Percentiles rank a stretch among this genome's conserved stretches.
Conservation (phyloP, 352 stramenopile species). For the Globisporangium nunn region DNA sequence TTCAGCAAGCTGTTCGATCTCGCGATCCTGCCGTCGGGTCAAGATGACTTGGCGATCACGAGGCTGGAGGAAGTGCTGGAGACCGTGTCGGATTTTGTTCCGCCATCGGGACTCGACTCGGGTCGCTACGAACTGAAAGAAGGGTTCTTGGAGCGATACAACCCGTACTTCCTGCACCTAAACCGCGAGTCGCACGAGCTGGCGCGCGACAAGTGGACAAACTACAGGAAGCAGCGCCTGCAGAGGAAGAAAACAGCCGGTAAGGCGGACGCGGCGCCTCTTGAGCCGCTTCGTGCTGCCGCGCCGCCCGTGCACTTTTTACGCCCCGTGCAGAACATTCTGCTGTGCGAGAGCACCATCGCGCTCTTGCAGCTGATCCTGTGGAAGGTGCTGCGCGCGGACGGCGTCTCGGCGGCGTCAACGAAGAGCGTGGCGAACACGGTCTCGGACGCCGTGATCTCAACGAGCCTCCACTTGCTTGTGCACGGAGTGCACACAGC, state of each 20-base stretch:
- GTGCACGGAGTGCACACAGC: slow-evolving; percentile 74
- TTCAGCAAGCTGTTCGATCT: slow-evolving; percentile 84
- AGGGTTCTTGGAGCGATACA: slow-evolving; percentile 68
- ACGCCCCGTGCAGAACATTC: slow-evolving; percentile 41
- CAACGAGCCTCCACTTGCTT: slow-evolving; percentile 72
- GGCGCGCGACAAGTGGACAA: slow-evolving; percentile 79
- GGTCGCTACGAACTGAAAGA: slow-evolving; percentile 78
- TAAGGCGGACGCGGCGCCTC: slow-evolving; percentile 16
- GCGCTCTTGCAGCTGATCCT: slow-evolving; percentile 58
- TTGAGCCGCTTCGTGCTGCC: slow-evolving; percentile 33
- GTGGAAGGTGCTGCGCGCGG: slow-evolving; percentile 36
- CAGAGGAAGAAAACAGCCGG: slow-evolving; percentile 21
- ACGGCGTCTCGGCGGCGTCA: slow-evolving; percentile 18
- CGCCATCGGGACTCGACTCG: slow-evolving; percentile 66
- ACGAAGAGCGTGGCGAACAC: slow-evolving; percentile 17
- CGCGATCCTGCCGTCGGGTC: slow-evolving; percentile 69
- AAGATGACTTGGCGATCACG: slow-evolving; percentile 71
- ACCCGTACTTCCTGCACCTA: slow-evolving; percentile 82
- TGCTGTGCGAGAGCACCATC: slow-evolving; percentile 67
- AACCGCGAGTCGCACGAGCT: slow-evolving; percentile 80
- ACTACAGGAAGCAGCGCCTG: slow-evolving; percentile 42
- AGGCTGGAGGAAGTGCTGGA: slow-evolving; percentile 55
- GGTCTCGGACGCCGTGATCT: slow-evolving; percentile 79
- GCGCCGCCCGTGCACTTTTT: slow-evolving; percentile 42
- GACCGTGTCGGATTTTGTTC: slow-evolving; percentile 66